Conservation (phyloP, 805 yeast genomes). For the Kuraishia molischiana region DNA sequence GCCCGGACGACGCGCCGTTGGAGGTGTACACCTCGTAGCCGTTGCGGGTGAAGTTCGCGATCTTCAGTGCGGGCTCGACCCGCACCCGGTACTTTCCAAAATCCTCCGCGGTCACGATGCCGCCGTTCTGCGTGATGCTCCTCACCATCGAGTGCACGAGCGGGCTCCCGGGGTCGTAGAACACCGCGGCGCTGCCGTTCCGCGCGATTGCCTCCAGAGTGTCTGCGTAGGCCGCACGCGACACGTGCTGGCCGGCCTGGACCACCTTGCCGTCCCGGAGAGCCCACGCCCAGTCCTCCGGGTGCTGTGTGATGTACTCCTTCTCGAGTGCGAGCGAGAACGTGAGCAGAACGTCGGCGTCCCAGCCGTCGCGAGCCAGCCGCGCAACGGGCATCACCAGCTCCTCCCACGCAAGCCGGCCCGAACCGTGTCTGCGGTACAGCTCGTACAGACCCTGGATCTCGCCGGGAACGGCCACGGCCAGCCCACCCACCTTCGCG, state of each 20-base stretch:
- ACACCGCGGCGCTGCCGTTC: slow-evolving; percentile 70
- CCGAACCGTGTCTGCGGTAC: slow-evolving; percentile 55
- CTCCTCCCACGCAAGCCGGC: slow-evolving; percentile 60
- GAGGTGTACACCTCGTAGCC: slow-evolving; percentile 37
- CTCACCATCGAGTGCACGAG: slow-evolving; percentile 53
- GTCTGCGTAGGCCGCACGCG: slow-evolving; percentile 51
- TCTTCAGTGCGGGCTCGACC: slow-evolving; percentile 31
- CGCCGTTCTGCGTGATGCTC: slow-evolving; percentile 46
- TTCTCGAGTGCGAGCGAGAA: slow-evolving; percentile 29
- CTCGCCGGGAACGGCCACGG: slow-evolving; percentile 89
- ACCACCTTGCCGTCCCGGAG: slow-evolving; percentile 25
- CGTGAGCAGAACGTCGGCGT: slow-evolving; percentile 32
- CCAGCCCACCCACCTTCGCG: slow-evolving; percentile 75
- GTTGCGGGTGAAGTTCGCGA: slow-evolving; percentile 20
- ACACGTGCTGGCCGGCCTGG: slow-evolving; percentile 48
- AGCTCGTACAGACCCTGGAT: slow-evolving; percentile 69
- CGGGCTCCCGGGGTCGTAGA: slow-evolving; percentile 77
- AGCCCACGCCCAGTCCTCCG: slow-evolving; percentile 48
- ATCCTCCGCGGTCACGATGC: slow-evolving; percentile 58
- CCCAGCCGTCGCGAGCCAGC: slow-evolving; percentile 58
- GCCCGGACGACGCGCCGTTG: slow-evolving; percentile 75
- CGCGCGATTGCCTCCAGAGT: slow-evolving; percentile 61
- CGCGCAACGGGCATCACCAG: slow-evolving; percentile 68
- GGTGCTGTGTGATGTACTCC: slow-evolving; percentile 17
- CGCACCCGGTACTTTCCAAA: slow-evolving; percentile 50